Base-by-base conservation (phyloP, 495 filamentous ascomycete genomes). In the Corynascus novoguineensis region DNA sequence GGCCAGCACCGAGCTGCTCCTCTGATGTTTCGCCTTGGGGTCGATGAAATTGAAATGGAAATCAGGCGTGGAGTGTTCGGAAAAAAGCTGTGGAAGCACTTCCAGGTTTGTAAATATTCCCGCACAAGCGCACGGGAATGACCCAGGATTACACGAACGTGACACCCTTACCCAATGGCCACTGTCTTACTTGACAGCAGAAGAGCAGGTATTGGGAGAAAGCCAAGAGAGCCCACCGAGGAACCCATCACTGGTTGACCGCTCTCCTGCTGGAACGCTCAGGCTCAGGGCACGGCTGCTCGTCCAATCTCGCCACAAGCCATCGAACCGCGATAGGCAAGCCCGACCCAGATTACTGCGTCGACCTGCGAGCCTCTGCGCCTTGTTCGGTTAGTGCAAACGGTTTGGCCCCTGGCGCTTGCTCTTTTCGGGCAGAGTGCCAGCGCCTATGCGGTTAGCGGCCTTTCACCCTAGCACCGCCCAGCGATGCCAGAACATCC, bases 291-390 rank as follows among this genome's bases (percentile, higher is more conserved):
- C 47, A 54, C 60, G 60, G 60, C 63, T 65, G 60, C 60, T 21
- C 46, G 63, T 50, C 32, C 62, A 65, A 68, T 68, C 64, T 68
- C 65, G 60, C 50, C 59, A 53, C 40, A 50, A 11, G 31, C 24
- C n/a, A 31, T 12, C 44, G 49, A 31, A 14, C 53, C 40, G 45
- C 41, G 60, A 65, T 68, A 65, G 62, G 64, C 50, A 53, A 42
- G 50, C n/a, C 48, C 40, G 27, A 34, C 17, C n/a, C 38, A 55
- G 17, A 46, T 31, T 50, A 46, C 49, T 37, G 53, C 41, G 31
- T 31, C 11, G 37, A 34, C 27, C 40, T 54, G 51, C 40, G 44
- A 11, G 4, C 51, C 6, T 19, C 12, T 14, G 4, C 17, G 27
- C 41, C 60, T 42, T 55, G 19, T 29, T 55, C 48, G 45, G 61